Base-by-base conservation (phyloP, 495 filamentous ascomycete genomes). In the Evansstolkia leycettana region DNA sequence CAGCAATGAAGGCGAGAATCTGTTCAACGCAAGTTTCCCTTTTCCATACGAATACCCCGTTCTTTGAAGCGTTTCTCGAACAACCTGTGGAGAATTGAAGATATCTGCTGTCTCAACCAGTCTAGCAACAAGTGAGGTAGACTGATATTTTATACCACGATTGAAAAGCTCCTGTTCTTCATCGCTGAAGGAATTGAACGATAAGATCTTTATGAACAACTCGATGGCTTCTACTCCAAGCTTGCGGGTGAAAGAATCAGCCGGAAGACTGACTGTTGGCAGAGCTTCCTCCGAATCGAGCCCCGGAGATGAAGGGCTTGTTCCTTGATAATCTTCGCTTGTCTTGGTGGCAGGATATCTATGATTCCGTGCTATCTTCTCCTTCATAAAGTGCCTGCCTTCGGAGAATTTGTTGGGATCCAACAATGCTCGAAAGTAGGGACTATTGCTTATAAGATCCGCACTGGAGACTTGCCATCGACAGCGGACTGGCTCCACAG, bases 401-500 rank as follows among this genome's bases (percentile, higher is more conserved):
- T 72, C 68, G 1, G 45, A 45, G 37, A 72, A 72, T 36, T 70
- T 72, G 14, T 52, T 43, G 1, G 62, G 57, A 33, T 70, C 64
- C 7, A 72, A 48, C 5, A 72, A 44, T 5, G 54, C 60, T 19
- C 56, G 46, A 30, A 70, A 70, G 26, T 70, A 72, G 2, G 58
- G 59, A 35, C 60, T 62, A 11, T 55, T 57, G 9, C 34, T 25
- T 17, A 43, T 48, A 7, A 67, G 46, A 25, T 34, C 38, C 7
- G 50, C 35, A 31, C 53, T 64, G 19, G 47, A 48, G 8, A 67
- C 54, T 35, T 50, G 54, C 63, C 63, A 67, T 14, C 45, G 42
- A 34, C 45, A 39, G 17, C 24, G 39, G n/a, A 12, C 23, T 5
- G 25, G n/a, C n/a, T n/a, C 31, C 16, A 17, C 16, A 14, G 48